Evolutionary conservation across 2,329 filamentous ascomycete genomes (phyloP), one percentile per base, ranked within the genome.

Genomic region (Periconia digitata): DNA sequence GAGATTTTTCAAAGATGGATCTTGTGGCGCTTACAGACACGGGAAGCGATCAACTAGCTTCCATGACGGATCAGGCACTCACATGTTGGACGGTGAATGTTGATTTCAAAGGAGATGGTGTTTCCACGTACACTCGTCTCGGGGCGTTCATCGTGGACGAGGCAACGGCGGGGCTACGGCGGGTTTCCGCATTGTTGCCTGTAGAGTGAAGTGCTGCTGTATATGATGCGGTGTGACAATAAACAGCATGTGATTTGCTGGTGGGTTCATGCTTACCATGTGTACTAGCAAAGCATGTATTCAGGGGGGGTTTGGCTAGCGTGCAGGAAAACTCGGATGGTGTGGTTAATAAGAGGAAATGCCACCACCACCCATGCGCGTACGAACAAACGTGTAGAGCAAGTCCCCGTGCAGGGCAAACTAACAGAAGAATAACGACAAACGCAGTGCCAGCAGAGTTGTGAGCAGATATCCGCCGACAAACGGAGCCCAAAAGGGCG

Each of bases 241-340:
- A 32, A 32, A 12, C 4, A 13, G 50, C 44, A 50, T 58, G 52
- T 50, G 42, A 60, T 61, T 64, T 52, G 56, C 48, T 55, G 58
- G 49, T 40, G 50, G 44, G 38, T 34, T 21, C 24, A 43, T 38
- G 46, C 27, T 32, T 32, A 32, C 27, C n/a, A 32, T 3, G 10
- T 32, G 27, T 5, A 32, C 27, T 32, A 32, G 27, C n/a, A 32
- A 32, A 32, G 27, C n/a, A 13, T 32, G 27, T 32, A 12, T 32
- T 12, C 27, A 32, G 27, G 27, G 27, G 27, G 27, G n/a, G n/a
- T n/a, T 15, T 32, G 27, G 10, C 27, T 32, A 32, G 27, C 27
- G 27, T 32, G 27, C 27, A 10, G 27, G 27, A 10, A 3, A 15
- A 27, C 4, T 13, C 12, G n/a, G n/a, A 32, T 32, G 27, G 27